Percentiles rank a stretch among this genome's conserved stretches.
phyloP scores from a whole-genome alignment of 305 asterid species.

The Nicotiana rustica region DNA sequence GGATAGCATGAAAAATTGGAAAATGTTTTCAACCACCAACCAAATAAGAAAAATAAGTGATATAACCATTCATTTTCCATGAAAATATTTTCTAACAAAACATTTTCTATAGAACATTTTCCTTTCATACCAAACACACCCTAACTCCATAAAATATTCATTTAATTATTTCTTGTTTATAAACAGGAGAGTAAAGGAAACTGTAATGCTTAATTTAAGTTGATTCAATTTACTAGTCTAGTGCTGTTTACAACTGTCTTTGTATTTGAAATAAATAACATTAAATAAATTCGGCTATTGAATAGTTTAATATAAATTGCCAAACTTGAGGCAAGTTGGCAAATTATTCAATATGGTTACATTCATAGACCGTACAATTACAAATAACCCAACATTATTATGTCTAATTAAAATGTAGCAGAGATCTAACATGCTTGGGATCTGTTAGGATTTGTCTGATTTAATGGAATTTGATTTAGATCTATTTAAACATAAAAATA shows the following conservation, averaged over 20 bases:
- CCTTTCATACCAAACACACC: no score
- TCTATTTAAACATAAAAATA: not conserved
- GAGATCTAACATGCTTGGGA: constrained; percentile 8
- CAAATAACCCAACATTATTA: not conserved
- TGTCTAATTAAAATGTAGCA: constrained; percentile 29
- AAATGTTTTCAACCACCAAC: no score
- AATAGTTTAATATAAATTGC: not conserved
- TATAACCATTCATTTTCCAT: no score
- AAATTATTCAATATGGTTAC: not conserved
- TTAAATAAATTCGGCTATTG: constrained; percentile 7
- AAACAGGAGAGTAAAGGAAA: not conserved
- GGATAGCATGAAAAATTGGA: no score
- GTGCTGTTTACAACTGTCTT: constrained; percentile 28
- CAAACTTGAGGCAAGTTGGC: constrained; percentile 25
- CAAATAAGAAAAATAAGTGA: no score
- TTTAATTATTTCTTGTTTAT: not conserved
- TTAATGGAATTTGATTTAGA: constrained; percentile 11
- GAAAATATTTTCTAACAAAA: no score
- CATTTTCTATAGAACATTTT: no score
- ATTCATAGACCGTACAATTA: constrained; percentile 23
- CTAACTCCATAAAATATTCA: no score
- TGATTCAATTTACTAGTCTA: not conserved
- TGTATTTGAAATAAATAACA: not conserved
- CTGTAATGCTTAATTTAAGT: not conserved
- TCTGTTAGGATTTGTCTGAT: not conserved